A percentile compares a stretch with the other conserved stretches of the same genome.
Evolutionary conservation across 2,329 filamentous ascomycete species (phyloP).

Genomic region (Arthrocladium fulminans): DNA sequence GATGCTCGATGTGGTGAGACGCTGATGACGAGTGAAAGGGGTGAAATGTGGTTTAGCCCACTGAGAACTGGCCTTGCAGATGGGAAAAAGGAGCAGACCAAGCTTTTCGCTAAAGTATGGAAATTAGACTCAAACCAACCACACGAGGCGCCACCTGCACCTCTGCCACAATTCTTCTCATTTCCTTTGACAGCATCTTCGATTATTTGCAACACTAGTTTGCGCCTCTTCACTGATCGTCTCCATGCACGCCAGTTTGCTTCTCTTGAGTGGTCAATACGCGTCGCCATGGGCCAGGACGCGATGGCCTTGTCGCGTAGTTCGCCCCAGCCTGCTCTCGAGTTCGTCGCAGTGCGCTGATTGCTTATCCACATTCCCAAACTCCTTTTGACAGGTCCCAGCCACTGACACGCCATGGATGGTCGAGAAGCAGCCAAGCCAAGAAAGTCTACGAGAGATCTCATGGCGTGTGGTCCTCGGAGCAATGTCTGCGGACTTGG

Average conservation of each 20-base stretch:
- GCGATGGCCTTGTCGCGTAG: background rate
- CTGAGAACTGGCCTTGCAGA: no score
- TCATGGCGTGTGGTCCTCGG: conserved; percentile 3
- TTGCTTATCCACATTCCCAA: conserved; percentile 10
- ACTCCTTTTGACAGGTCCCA: background rate
- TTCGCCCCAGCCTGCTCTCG: background rate
- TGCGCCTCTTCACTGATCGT: background rate
- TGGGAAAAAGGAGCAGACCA: conserved; percentile 5
- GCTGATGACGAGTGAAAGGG: background rate
- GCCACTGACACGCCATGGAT: conserved; percentile 2
- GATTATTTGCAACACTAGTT: conserved; percentile 1
- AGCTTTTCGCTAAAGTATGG: conserved; percentile 1
- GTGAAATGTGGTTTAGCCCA: no score
- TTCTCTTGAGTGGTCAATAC: background rate
- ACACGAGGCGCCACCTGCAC: background rate
- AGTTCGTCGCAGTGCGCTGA: conserved; percentile 2
- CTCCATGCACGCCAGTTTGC: background rate
- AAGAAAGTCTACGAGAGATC: conserved; percentile 4
- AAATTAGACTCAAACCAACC: conserved; percentile 4
- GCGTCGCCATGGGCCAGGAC: background rate
- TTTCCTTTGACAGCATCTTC: background rate
- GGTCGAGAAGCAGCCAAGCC: background rate
- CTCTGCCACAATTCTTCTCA: background rate
- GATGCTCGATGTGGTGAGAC: background rate
- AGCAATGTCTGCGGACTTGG: background rate